Conservation (phyloP, 371 early-diverging fungal genomes). For the Lichtheimia hyalospora region DNA sequence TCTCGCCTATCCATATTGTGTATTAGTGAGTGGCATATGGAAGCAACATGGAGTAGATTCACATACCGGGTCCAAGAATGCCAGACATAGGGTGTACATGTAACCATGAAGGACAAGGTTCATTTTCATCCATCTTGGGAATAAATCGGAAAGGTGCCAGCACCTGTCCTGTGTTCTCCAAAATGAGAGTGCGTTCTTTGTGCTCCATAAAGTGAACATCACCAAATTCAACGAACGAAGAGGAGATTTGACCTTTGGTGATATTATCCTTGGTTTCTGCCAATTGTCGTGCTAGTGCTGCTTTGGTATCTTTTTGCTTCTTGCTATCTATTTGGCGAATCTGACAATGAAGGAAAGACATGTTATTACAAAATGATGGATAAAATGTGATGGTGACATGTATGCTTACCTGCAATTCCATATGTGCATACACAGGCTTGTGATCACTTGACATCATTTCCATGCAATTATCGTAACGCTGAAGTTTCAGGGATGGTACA, state of each 20-base stretch:
- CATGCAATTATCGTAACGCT: slow-evolving; percentile 62
- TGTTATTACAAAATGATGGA: neutral
- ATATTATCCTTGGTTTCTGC: slow-evolving; percentile 81
- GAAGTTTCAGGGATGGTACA: slow-evolving; percentile 31
- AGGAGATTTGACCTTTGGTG: slow-evolving; percentile 69
- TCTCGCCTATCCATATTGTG: slow-evolving; percentile 43
- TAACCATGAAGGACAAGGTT: slow-evolving; percentile 67
- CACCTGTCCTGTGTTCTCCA: slow-evolving; percentile 81
- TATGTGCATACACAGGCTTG: slow-evolving; percentile 84
- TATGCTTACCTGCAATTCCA: slow-evolving; percentile 50
- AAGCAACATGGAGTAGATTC: neutral
- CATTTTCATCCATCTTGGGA: slow-evolving; percentile 57
- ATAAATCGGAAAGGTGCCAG: slow-evolving; percentile 71
- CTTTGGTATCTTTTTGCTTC: slow-evolving; percentile 53
- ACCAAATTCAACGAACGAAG: slow-evolving; percentile 75
- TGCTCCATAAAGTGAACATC: slow-evolving; percentile 68
- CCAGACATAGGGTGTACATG: slow-evolving; percentile 64
- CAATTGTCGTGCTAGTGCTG: slow-evolving; percentile 68
- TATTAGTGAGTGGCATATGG: neutral
- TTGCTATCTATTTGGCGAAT: slow-evolving; percentile 50
- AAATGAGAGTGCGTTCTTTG: slow-evolving; percentile 50
- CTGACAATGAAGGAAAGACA: neutral
- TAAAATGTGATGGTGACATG: neutral
- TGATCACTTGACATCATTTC: slow-evolving; percentile 83
- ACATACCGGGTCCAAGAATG: slow-evolving; percentile 68